Percentiles rank a stretch among this genome's conserved stretches.
Conservation (phyloP, 1,284 basidiomycete genomes). For the Amylostereum areolatum region DNA sequence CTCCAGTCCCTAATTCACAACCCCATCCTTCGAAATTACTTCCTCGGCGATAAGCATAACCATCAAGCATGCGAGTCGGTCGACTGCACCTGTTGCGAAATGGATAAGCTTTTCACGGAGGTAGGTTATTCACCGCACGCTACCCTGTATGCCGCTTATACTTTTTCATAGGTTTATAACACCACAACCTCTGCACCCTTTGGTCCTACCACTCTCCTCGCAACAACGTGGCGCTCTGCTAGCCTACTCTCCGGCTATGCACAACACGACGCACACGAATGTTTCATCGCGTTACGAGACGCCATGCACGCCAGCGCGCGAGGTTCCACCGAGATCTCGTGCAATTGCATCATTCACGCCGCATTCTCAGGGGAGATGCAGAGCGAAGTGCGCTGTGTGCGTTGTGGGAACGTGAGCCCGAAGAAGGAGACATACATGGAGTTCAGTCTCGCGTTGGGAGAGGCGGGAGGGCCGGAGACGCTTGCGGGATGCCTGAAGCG, state of each 20-base stretch:
- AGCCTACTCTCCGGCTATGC: conserved; percentile 84
- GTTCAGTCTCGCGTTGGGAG: conserved; percentile 78
- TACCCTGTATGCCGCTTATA: conserved; percentile 1
- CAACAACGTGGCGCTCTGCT: conserved; percentile 83
- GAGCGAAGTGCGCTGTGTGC: conserved; percentile 85
- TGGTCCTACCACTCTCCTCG: conserved; percentile 82
- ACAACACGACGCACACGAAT: conserved; percentile 94
- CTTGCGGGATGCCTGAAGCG: conserved; percentile 65
- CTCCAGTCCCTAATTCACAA: conserved; percentile 93
- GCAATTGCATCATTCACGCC: conserved; percentile 89
- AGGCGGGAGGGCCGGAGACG: conserved; percentile 42
- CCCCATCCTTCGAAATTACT: conserved; percentile 86
- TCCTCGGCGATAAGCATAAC: conserved; percentile 85
- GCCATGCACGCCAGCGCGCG: conserved; percentile 79
- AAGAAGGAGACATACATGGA: conserved; percentile 91
- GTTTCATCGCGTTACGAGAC: conserved; percentile 78
- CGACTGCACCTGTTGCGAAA: conserved; percentile 90
- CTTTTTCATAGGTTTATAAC: conserved; percentile 53
- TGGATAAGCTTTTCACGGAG: conserved; percentile 89
- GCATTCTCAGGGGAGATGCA: conserved; percentile 87
- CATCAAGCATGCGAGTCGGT: conserved; percentile 59
- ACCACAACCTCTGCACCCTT: conserved; percentile 61
- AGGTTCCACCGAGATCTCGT: conserved; percentile 66
- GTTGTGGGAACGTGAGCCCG: conserved; percentile 69
- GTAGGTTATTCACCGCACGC: conserved; percentile 29